phyloP scores from a whole-genome alignment of 1,139 yeast species.

The Suhomyces choctaworum region DNA sequence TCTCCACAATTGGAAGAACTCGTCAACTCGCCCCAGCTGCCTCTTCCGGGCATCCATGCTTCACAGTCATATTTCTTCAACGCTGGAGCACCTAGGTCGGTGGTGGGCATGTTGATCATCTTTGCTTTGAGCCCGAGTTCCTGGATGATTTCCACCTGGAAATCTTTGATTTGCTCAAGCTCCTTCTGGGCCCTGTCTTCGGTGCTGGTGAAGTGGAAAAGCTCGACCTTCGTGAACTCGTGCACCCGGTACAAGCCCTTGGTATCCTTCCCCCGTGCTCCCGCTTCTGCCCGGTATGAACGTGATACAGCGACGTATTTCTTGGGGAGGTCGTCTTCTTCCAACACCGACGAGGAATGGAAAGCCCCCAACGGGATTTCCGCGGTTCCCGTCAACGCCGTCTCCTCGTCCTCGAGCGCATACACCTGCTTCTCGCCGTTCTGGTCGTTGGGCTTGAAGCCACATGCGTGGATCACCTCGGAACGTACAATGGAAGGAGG shows the following conservation, averaged over 20 bases:
- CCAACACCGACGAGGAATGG: slow-evolving; percentile 36
- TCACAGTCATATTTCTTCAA: slow-evolving; percentile 89
- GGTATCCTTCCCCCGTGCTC: slow-evolving; percentile 92
- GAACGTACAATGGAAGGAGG: slow-evolving; percentile 88
- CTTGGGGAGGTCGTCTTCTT: slow-evolving; percentile 41
- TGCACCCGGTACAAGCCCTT: slow-evolving; percentile 93
- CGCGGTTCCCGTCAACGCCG: slow-evolving; percentile 90
- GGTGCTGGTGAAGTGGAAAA: slow-evolving; percentile 74
- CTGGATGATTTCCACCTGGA: slow-evolving; percentile 65
- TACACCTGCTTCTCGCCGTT: slow-evolving; percentile 87
- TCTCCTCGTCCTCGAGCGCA: slow-evolving; percentile 47
- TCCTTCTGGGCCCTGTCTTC: slow-evolving; percentile 47
- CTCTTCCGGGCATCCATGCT: slow-evolving; percentile 98
- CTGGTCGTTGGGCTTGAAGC: slow-evolving; percentile 91
- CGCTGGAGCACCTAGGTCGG: slow-evolving; percentile 94
- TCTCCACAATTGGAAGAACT: slow-evolving; percentile 93
- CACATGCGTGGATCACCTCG: slow-evolving; percentile 85
- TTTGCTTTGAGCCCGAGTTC: slow-evolving; percentile 79
- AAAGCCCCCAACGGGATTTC: slow-evolving; percentile 92
- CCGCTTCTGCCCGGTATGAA: slow-evolving; percentile 95
- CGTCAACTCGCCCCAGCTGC: slow-evolving; percentile 89
- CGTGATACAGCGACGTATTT: slow-evolving; percentile 81
- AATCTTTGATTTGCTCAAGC: slow-evolving; percentile 58
- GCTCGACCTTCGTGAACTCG: slow-evolving; percentile 95
- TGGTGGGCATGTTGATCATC: slow-evolving; percentile 83